A percentile compares a stretch with the other conserved stretches of the same genome.
phyloP scores from a whole-genome alignment of 257 asterid species.

The Paraleonurus japonicus region DNA sequence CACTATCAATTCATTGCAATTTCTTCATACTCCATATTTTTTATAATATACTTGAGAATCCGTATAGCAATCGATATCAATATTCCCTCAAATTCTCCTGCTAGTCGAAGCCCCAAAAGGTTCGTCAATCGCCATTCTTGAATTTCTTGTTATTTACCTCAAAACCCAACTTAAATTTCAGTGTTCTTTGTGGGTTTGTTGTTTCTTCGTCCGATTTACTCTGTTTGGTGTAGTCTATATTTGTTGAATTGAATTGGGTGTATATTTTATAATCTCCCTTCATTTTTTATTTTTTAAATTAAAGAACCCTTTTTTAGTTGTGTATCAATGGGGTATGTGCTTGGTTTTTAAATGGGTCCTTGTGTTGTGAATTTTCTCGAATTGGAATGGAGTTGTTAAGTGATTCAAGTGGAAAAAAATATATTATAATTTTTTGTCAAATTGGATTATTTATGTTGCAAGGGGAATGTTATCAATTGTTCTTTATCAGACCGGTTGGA shows the following conservation, averaged over 20 bases:
- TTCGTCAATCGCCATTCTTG: conserved; percentile 26
- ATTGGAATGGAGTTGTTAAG: conserved; percentile 13
- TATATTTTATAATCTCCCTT: background rate
- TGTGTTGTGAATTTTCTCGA: conserved; percentile 15
- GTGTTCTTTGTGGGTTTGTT: background rate
- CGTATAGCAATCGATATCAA: conserved; percentile 28
- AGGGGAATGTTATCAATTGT: conserved; percentile 4
- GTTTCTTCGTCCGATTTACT: background rate
- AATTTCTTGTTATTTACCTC: background rate
- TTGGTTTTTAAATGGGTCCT: background rate
- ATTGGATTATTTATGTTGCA: conserved; percentile 19
- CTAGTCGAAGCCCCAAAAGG: conserved; percentile 25
- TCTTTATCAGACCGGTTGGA: background rate
- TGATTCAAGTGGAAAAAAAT: background rate
- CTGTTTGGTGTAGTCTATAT: conserved; percentile 10
- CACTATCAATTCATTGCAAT: background rate
- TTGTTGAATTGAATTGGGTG: conserved; percentile 17
- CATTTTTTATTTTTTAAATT: background rate
- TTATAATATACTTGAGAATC: background rate
- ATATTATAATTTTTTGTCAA: background rate
- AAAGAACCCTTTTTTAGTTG: conserved; percentile 14
- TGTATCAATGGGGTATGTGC: background rate
- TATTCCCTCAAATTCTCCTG: conserved; percentile 32
- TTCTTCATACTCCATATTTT: background rate
- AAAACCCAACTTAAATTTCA: conserved; percentile 8